Conservation (phyloP, 306 rosid genomes). For the Rosa lucieae region DNA sequence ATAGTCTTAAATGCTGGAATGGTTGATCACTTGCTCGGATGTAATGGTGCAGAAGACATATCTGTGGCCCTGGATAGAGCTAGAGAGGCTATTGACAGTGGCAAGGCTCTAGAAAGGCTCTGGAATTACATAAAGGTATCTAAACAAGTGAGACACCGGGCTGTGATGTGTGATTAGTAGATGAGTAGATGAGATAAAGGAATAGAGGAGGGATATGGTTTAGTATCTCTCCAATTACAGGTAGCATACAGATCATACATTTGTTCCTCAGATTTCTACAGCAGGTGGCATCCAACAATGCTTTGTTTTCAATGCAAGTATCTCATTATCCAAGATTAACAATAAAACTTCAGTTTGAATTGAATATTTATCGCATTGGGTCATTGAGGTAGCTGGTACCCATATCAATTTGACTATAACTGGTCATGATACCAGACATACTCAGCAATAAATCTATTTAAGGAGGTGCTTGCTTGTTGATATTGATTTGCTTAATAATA, state of each 20-base stretch:
- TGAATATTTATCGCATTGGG: not conserved
- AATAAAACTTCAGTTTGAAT: not conserved
- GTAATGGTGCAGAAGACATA: conserved; percentile 83
- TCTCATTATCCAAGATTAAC: not conserved
- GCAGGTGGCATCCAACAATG: not conserved
- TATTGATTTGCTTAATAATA: too few relatives aligned
- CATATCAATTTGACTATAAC: too few relatives aligned
- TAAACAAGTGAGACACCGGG: conserved; percentile 38
- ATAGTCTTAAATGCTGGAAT: conserved; percentile 86
- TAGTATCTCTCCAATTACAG: not conserved
- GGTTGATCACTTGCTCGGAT: conserved; percentile 94
- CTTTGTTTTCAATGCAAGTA: not conserved
- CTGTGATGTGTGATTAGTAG: not conserved
- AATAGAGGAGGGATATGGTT: conserved; percentile 9
- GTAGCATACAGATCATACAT: conserved; percentile 1
- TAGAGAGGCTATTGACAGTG: conserved; percentile 91
- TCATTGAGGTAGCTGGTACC: not conserved
- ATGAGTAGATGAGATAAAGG: not conserved
- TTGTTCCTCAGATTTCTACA: not conserved
- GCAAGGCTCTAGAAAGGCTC: conserved; percentile 77
- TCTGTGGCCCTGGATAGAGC: conserved; percentile 76
- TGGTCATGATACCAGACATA: too few relatives aligned
- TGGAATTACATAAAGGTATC: conserved; percentile 77
- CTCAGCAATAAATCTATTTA: too few relatives aligned
- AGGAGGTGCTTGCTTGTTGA: too few relatives aligned